Evolutionary conservation across 805 yeast genomes (phyloP).

Genomic region (Saccharomycopsis oosterbeekiorum): DNA sequence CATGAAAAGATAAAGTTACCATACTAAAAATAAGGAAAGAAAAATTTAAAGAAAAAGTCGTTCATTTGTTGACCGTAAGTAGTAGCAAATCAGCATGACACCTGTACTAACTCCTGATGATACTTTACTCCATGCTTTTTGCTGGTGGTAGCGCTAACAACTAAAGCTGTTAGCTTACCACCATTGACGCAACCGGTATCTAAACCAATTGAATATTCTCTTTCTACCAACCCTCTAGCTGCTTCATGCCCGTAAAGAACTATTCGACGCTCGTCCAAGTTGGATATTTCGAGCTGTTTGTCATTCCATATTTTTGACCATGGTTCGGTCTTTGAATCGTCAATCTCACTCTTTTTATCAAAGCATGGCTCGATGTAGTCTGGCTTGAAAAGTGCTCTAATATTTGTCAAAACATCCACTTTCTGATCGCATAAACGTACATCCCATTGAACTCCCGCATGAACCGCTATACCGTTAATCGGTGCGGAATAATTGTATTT

Average conservation of each 20-base stretch:
- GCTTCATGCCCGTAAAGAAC: slow-evolving; percentile 91
- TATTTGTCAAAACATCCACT: slow-evolving; percentile 53
- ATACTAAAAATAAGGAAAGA: no score
- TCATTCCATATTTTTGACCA: slow-evolving; percentile 53
- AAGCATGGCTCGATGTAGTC: slow-evolving; percentile 35
- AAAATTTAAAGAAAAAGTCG: no score
- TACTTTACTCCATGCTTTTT: not conserved
- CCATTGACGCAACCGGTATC: slow-evolving; percentile 82
- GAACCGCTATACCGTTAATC: slow-evolving; percentile 50
- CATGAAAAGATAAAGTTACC: no score
- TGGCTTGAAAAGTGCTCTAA: slow-evolving; percentile 62
- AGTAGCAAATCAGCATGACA: not conserved
- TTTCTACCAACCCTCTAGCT: slow-evolving; percentile 55
- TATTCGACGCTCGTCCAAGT: slow-evolving; percentile 21
- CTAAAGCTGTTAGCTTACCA: slow-evolving; percentile 46
- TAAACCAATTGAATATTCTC: slow-evolving; percentile 63
- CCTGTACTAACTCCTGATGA: not conserved
- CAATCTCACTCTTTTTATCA: slow-evolving; percentile 17
- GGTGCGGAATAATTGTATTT: slow-evolving; percentile 18
- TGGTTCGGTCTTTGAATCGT: slow-evolving; percentile 27
- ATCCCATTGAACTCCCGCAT: slow-evolving; percentile 75
- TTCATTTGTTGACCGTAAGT: no score
- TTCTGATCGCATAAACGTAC: slow-evolving; percentile 35
- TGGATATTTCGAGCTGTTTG: slow-evolving; percentile 26
- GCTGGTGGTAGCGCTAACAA: not conserved